A percentile compares a stretch with the other conserved stretches of the same genome.
phyloP scores from a whole-genome alignment of 1,284 basidiomycete species.

The Mrakiaceae sp. region DNA sequence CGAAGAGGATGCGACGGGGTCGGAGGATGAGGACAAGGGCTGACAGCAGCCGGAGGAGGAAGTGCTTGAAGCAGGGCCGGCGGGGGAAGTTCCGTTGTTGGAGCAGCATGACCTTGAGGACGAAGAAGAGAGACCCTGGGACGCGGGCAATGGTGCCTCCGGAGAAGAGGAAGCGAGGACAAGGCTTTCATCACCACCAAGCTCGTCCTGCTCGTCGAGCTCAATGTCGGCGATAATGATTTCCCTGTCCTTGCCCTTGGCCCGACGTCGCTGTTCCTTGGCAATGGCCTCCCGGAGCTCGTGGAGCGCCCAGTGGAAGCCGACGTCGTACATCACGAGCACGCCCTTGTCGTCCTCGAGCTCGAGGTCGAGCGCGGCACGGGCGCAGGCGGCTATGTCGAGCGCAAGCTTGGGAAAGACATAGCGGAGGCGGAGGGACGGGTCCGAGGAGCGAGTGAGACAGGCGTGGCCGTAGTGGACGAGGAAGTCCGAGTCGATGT shows the following conservation, averaged over 20 bases:
- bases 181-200: neutral
- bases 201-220: constrained; percentile 7
- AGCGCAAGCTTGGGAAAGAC: constrained; percentile 31
- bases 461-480: constrained; percentile 97
- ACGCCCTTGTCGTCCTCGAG: constrained; percentile 26
- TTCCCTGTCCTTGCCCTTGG: constrained; percentile 12
- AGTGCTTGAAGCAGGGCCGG: neutral
- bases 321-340: constrained; percentile 47
- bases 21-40: neutral
- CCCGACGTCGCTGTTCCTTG: neutral
- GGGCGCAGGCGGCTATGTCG: constrained; percentile 22
- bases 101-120: neutral
- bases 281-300: constrained; percentile 4
- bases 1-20: neutral
- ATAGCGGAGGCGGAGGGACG: constrained; percentile 22
- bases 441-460: constrained; percentile 41
- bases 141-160: neutral
- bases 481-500: constrained; percentile 81
- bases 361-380: constrained; percentile 13
- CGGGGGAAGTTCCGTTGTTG: neutral
- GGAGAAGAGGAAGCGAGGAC: neutral
- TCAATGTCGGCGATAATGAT: constrained; percentile 10
- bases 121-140: neutral
- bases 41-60: too few species aligned
- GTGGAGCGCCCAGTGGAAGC: constrained; percentile 5